Evolutionary conservation across 2,329 filamentous ascomycete genomes (phyloP).

Genomic region (Penicillium frequentans): DNA sequence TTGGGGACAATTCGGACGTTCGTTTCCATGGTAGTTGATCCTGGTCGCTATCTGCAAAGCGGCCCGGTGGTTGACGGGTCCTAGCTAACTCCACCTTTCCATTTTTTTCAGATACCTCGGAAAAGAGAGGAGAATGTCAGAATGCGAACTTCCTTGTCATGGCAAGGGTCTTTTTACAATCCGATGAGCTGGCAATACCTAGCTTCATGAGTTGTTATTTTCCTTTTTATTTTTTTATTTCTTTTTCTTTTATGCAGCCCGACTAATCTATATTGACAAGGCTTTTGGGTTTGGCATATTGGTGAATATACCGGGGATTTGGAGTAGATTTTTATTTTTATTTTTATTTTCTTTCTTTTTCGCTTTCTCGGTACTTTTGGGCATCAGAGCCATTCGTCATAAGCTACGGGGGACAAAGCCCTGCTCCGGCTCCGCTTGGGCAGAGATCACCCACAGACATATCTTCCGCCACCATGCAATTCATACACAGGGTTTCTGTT

Average conservation of each 20-base stretch:
- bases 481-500: conserved; percentile 18
- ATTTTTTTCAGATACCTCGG: background rate
- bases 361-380: conserved; percentile 9
- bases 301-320: background rate
- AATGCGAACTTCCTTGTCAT: background rate
- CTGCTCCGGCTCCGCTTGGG: conserved; percentile 18
- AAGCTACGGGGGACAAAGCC: conserved; percentile 1
- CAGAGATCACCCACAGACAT: conserved; percentile 18
- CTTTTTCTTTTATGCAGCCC: conserved; percentile 5
- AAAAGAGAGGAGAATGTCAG: too few relatives aligned
- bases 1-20: background rate
- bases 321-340: background rate
- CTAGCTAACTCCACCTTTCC: background rate
- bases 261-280: conserved; percentile 3
- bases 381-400: conserved; percentile 11
- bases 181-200: background rate
- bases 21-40: background rate
- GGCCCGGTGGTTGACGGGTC: conserved; percentile 2
- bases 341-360: background rate
- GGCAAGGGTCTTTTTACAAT: background rate
- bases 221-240: conserved; percentile 5
- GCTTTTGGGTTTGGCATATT: background rate
- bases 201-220: background rate
- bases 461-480: conserved; percentile 16
- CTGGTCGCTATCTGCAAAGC: conserved; percentile 1